Percentiles rank a stretch among this genome's conserved stretches.
Evolutionary conservation across 2,329 filamentous ascomycete species (phyloP).

Genomic region (Hypoxylon sp.): DNA sequence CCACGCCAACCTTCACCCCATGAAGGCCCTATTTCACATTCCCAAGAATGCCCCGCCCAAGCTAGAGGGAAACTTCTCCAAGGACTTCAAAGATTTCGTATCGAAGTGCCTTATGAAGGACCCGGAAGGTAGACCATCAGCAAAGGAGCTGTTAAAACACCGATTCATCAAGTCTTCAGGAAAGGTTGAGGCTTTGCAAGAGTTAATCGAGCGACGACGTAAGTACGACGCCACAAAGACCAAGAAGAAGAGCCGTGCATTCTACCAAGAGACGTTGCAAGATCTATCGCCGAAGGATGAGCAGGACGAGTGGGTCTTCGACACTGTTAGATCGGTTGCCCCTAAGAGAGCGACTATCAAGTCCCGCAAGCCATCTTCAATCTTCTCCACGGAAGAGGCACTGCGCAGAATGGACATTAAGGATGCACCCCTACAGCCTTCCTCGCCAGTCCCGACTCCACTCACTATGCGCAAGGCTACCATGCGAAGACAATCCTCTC

Average conservation of each 20-base stretch:
- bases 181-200: conserved; percentile 88
- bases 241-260: conserved; percentile 79
- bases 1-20: conserved; percentile 86
- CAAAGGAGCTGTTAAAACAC: conserved; percentile 89
- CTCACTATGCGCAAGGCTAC: conserved; percentile 74
- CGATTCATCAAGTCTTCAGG: conserved; percentile 90
- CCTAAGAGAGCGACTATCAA: conserved; percentile 69
- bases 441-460: conserved; percentile 64
- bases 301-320: conserved; percentile 94
- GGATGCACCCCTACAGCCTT: conserved; percentile 71
- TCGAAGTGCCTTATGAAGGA: conserved; percentile 93
- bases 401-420: conserved; percentile 73
- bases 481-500: conserved; percentile 64
- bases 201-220: conserved; percentile 86
- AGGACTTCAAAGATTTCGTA: conserved; percentile 95
- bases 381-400: conserved; percentile 72
- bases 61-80: conserved; percentile 88
- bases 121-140: conserved; percentile 84
- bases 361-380: conserved; percentile 70
- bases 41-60: conserved; percentile 89
- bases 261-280: conserved; percentile 93
- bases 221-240: conserved; percentile 83
- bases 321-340: conserved; percentile 85
- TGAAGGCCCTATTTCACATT: conserved; percentile 94
- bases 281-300: conserved; percentile 77